Conservation (phyloP, 495 filamentous ascomycete species). For the Lophiotrema nucula region DNA sequence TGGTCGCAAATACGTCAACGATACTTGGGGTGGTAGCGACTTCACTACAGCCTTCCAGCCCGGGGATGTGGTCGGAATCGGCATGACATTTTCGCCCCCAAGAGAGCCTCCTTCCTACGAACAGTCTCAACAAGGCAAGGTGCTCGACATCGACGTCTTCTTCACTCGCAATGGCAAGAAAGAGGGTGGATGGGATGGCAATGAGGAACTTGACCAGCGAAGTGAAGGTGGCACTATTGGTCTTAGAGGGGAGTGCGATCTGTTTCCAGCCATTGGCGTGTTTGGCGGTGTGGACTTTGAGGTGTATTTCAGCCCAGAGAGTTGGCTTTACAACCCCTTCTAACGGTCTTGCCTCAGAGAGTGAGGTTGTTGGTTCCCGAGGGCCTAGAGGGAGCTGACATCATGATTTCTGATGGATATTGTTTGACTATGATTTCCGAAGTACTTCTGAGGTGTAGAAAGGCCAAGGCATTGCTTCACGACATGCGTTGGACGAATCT, state of each 20-base stretch:
- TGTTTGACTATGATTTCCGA: no score
- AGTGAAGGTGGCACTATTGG: constrained; percentile 63
- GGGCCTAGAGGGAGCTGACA: no score
- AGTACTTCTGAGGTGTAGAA: no score
- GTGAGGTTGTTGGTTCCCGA: no score
- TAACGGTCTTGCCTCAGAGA: no score
- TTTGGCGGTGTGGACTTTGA: constrained; percentile 74
- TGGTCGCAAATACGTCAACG: constrained; percentile 82
- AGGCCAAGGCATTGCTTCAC: no score
- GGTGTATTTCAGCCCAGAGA: constrained; percentile 54
- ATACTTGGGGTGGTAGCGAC: constrained; percentile 75
- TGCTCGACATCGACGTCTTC: constrained; percentile 62
- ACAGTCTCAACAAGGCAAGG: constrained; percentile 6
- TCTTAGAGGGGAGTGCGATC: constrained; percentile 74
- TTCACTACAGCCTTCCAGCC: constrained; percentile 59
- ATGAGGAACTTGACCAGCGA: constrained; percentile 75
- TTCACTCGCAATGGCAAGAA: constrained; percentile 69
- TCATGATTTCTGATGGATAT: no score
- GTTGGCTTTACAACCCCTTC: constrained; percentile 39
- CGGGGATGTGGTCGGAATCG: constrained; percentile 62
- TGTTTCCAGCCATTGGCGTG: constrained; percentile 76
- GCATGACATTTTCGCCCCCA: constrained; percentile 63
- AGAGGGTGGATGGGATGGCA: constrained; percentile 72
- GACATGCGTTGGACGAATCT: no score
- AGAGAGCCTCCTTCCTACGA: constrained; percentile 37